Percentiles rank a stretch among this genome's conserved stretches.
phyloP scores from a whole-genome alignment of 768 basidiomycete genomes.

The Filobasidium wieringae region DNA sequence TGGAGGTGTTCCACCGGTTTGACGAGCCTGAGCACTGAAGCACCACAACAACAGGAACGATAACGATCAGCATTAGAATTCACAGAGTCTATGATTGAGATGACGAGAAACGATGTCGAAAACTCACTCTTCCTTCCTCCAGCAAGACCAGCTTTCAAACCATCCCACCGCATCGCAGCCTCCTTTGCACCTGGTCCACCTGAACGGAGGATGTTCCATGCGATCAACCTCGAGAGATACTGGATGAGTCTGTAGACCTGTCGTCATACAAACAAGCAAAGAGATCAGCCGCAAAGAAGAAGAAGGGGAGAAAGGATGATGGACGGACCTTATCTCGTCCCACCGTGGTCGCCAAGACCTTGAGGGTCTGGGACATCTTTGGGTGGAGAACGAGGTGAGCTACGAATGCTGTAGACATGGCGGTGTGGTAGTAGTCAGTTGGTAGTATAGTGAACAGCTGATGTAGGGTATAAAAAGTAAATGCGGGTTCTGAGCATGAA shows the following conservation, averaged over 20 bases:
- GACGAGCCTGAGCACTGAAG: slow-evolving; percentile 74
- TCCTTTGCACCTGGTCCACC: slow-evolving; percentile 49
- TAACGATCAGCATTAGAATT: slow-evolving; percentile 4
- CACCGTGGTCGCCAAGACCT: slow-evolving; percentile 64
- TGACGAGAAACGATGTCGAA: background rate
- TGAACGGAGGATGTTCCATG: slow-evolving; percentile 62
- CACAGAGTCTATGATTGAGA: background rate
- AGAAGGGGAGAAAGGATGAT: background rate
- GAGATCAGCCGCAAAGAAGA: background rate
- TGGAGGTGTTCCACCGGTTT: slow-evolving; percentile 92
- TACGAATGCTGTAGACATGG: slow-evolving; percentile 30
- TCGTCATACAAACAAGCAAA: background rate
- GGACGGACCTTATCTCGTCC: slow-evolving; percentile 75
- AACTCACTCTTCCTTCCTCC: slow-evolving; percentile 69
- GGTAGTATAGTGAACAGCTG: too few species aligned
- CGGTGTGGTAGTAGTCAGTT: too few species aligned
- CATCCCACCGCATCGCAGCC: slow-evolving; percentile 64
- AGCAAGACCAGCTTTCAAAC: slow-evolving; percentile 73
- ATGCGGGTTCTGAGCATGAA: too few species aligned
- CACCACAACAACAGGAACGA: background rate
- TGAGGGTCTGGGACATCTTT: slow-evolving; percentile 58
- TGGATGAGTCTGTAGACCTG: slow-evolving; percentile 83
- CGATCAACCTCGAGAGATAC: slow-evolving; percentile 77
- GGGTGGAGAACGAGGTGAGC: slow-evolving; percentile 71
- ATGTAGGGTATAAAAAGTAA: too few species aligned